A percentile compares a stretch with the other conserved stretches of the same genome.
Conservation (phyloP, 1,284 basidiomycete species). For the Clitocybe nebularis region DNA sequence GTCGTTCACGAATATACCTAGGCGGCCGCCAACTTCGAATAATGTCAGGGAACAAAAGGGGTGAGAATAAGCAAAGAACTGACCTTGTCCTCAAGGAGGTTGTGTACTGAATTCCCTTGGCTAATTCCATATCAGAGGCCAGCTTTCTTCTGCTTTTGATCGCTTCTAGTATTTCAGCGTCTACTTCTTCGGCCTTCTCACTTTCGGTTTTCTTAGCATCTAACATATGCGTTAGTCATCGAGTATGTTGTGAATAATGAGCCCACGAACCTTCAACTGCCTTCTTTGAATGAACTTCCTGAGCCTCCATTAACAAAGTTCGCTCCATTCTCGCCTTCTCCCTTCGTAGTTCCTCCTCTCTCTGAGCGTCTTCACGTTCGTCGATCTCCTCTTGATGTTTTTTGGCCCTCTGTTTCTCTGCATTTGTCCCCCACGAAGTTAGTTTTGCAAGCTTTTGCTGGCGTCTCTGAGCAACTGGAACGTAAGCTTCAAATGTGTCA, state of each 20-base stretch:
- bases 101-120: slow-evolving; percentile 88
- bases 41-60: slow-evolving; percentile 3
- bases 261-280: slow-evolving; percentile 68
- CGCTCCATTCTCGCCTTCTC: slow-evolving; percentile 79
- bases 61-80: slow-evolving; percentile 21
- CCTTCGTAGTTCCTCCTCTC: slow-evolving; percentile 68
- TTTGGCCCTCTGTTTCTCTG: slow-evolving; percentile 51
- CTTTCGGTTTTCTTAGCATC: slow-evolving; percentile 83
- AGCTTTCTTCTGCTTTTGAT: slow-evolving; percentile 90
- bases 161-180: slow-evolving; percentile 87
- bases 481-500: slow-evolving; percentile 76
- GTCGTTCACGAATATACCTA: slow-evolving; percentile 71
- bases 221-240: slow-evolving; percentile 26
- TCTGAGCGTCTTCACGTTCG: slow-evolving; percentile 69
- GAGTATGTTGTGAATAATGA: slow-evolving; percentile 1
- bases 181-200: slow-evolving; percentile 84
- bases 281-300: slow-evolving; percentile 84
- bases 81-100: slow-evolving; percentile 83
- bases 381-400: slow-evolving; percentile 57
- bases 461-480: slow-evolving; percentile 84
- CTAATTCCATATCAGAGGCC: slow-evolving; percentile 88
- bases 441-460: slow-evolving; percentile 79
- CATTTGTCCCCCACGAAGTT: slow-evolving; percentile 52
- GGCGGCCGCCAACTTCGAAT: slow-evolving; percentile 84
- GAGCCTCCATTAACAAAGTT: slow-evolving; percentile 85